Base-by-base conservation (phyloP, 495 filamentous ascomycete genomes). In the Penicillium paxilli region DNA sequence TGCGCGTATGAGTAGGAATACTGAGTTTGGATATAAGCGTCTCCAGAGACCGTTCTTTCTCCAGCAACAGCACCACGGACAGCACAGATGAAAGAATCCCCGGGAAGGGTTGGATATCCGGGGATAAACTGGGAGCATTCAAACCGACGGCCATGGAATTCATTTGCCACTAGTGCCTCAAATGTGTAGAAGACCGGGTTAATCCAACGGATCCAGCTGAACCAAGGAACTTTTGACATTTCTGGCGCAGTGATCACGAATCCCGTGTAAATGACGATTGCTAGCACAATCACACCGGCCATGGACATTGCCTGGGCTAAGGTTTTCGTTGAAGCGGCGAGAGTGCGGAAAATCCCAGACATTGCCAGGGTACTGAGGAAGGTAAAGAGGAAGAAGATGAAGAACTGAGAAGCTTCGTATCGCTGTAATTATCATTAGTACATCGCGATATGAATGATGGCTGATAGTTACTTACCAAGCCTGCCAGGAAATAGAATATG, bases 401-500 rank as follows among this genome's bases (percentile, higher is more conserved):
- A 88, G 61, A 88, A 88, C 32, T 81, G 76, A 12, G 64, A 76
- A 4, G 81, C 71, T 38, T 75, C 71, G 37, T 69, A 69, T 49
- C 69, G 60, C 69, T 73, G 37, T 19, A 51, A 44, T 5, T 1
- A 20, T 41, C 20, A 47, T 72, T 59, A 73, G 60, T 21, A 41
- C 33, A 46, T 16, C 17, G n/a, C 1, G 8, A 24, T 5, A 23
- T 10, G 3, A 11, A 5, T 14, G 37, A 2, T 4, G 14, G n/a
- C 0, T 5, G 14, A 4, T n/a, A 10, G 10, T 24, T 2, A 55
- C 74, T 59, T 55, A 76, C 71, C 33, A 86, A 61, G 3, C 79
- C 70, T n/a, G 80, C 70, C 47, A 89, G 59, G 45, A 85, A 86
- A 59, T 86, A 87, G 44, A 83, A 70, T 8, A 81, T 74, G 23